Base-by-base conservation (phyloP, 2,329 filamentous ascomycete species). In the Botrytis porri region DNA sequence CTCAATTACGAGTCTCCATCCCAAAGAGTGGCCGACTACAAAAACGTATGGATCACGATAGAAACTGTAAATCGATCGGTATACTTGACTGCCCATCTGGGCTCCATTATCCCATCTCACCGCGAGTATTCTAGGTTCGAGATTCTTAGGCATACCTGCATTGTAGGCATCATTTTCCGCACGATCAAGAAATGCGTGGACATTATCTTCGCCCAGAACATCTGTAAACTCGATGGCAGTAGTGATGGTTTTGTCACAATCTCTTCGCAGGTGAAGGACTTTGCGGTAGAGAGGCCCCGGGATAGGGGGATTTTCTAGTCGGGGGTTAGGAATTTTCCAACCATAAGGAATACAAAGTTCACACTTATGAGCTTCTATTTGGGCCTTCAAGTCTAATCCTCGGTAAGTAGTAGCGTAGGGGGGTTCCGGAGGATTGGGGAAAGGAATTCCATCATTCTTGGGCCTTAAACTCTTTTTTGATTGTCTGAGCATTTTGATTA, bases 151-250 rank as follows among this genome's bases (percentile, higher is more conserved):
- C 65, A 69, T 69, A 16, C 65, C 65, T 16, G 65, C 48, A n/a
- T 32, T 32, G 4, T 18, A 4, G 14, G 65, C 65, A 69, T 69
- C 48, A 25, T 57, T 48, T 18, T 69, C 48, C 1, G 65, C 65
- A 14, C 65, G 65, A 57, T 69, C 65, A 18, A 69, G 29, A 22
- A 69, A 69, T 41, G 65, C 48, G 8, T 57, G 65, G 3, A 69
- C 2, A 4, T 22, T 41, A 16, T 69, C 65, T 69, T 69, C 65
- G 4, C 65, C 65, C 3, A 37, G n/a, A 0, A 12, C 65, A 32
- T 69, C 65, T 12, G 65, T 69, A 18, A 69, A 69, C 22, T 69
- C 65, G 37, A 69, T 69, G 18, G 35, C 39, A 3, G 65, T 69
- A 16, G 9, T 43, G n/a, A 69, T 41, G 3, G 32, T 16, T 22